These are phyloP conservation scores for Pyrenochaeta sp. DNA, from an alignment of 2,329 filamentous ascomycete species.

Conservation along the genomic window DNA sequence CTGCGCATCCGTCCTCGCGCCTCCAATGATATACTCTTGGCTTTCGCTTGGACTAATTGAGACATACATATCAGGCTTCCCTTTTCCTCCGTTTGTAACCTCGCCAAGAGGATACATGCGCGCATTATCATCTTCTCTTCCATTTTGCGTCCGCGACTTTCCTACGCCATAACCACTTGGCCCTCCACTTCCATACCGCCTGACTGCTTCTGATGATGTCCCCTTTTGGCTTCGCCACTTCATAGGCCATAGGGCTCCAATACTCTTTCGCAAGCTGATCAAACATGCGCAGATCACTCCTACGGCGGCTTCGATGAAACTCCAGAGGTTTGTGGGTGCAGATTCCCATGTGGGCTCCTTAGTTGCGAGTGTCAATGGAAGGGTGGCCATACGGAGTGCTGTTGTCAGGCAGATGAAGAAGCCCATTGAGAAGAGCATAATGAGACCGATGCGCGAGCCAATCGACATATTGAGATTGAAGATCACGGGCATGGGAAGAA, in stretches of 20 bases:
- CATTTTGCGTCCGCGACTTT: not conserved
- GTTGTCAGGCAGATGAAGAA: slow-evolving; percentile 39
- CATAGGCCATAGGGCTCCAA: slow-evolving; percentile 21
- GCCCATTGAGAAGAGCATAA: slow-evolving; percentile 35
- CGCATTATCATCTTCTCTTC: not conserved
- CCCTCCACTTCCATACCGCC: slow-evolving; percentile 5
- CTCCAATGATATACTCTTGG: slow-evolving; percentile 19
- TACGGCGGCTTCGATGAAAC: slow-evolving; percentile 36
- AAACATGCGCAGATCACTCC: slow-evolving; percentile 40
- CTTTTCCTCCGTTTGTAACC: slow-evolving; percentile 7
- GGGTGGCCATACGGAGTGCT: slow-evolving; percentile 34
- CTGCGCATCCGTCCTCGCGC: slow-evolving; percentile 1
- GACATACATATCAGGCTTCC: slow-evolving; percentile 6
- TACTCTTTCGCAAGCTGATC: slow-evolving; percentile 31
- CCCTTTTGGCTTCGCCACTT: slow-evolving; percentile 19
- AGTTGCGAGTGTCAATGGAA: slow-evolving; percentile 24
- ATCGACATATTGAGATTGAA: slow-evolving; percentile 29
- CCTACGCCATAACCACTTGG: not conserved
- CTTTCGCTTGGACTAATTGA: slow-evolving; percentile 21
- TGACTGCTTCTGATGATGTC: slow-evolving; percentile 8
- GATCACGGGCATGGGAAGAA: slow-evolving; percentile 33
- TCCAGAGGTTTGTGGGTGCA: slow-evolving; percentile 38
- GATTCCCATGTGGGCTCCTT: slow-evolving; percentile 34
- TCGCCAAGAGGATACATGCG: slow-evolving; percentile 8
- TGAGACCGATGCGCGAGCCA: slow-evolving; percentile 24